phyloP scores from a whole-genome alignment of 163 green algal genomes.

The Chlorella variabilis region DNA sequence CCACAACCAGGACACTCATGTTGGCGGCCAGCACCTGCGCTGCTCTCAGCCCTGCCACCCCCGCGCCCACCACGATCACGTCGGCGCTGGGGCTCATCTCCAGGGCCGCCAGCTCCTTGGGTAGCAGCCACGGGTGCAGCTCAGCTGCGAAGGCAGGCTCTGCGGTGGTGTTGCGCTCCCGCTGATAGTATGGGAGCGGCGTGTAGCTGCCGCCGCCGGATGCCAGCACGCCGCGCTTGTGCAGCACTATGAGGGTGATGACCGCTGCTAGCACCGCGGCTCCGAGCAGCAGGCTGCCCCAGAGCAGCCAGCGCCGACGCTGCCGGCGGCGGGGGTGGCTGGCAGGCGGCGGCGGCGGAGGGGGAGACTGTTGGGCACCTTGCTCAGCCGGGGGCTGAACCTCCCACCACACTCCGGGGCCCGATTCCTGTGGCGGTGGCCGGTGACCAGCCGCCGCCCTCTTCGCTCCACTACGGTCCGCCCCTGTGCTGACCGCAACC shows the following conservation, averaged over 20 bases:
- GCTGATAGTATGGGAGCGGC: background rate
- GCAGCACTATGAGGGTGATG: conserved; percentile 1
- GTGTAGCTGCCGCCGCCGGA: background rate
- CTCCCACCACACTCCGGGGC: background rate
- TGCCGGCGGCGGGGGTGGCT: background rate
- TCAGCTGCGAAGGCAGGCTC: background rate
- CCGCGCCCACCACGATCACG: conserved; percentile 16
- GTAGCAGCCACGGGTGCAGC: conserved; percentile 18
- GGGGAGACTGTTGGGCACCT: background rate
- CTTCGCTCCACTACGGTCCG: too few species aligned
- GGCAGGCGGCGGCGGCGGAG: background rate
- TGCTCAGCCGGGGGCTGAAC: background rate
- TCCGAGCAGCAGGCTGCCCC: background rate
- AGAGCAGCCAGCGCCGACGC: background rate
- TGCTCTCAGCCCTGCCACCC: conserved; percentile 13
- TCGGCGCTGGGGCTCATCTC: background rate
- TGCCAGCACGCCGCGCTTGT: background rate
- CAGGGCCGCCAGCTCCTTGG: background rate
- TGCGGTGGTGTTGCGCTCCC: background rate
- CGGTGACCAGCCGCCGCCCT: too few species aligned
- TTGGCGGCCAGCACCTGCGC: background rate
- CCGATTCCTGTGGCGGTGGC: background rate
- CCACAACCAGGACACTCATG: conserved; percentile 15
- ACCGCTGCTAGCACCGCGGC: background rate
- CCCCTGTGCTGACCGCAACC: background rate